Conservation (phyloP, 73 alveolate genomes). For the Stentor roeselii region DNA sequence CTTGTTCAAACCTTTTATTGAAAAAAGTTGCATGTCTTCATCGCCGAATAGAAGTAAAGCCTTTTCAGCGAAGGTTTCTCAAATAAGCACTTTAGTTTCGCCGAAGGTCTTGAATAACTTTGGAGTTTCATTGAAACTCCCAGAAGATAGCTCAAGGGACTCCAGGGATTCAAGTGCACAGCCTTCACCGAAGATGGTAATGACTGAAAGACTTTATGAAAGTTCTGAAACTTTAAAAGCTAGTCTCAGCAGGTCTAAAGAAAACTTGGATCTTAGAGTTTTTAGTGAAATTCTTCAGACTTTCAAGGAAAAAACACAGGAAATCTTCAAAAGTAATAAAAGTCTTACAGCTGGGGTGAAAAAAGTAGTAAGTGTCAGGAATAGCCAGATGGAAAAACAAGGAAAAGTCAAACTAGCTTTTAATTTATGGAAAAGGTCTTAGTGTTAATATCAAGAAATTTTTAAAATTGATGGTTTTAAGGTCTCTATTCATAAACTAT, state of each 20-base stretch:
- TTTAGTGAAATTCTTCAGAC: background rate
- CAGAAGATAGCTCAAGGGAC: background rate
- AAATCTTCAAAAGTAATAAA: background rate
- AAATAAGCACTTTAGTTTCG: background rate
- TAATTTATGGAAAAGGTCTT: background rate
- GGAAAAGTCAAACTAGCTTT: background rate
- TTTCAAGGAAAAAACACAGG: background rate
- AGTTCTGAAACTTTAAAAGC: background rate
- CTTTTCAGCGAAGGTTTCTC: too few species aligned
- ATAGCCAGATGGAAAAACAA: background rate
- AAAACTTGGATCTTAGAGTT: background rate
- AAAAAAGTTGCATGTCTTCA: background rate
- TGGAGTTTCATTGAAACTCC: background rate
- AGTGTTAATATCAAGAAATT: too few species aligned
- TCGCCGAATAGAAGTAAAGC: background rate
- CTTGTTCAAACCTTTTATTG: background rate
- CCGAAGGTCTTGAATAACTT: background rate
- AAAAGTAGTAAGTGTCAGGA: background rate
- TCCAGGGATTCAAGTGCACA: conserved; percentile 7
- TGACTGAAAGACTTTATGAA: background rate
- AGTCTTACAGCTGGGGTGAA: background rate
- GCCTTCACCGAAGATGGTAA: background rate
- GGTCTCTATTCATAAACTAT: too few species aligned
- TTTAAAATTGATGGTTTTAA: too few species aligned
- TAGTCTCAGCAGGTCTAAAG: background rate